These are phyloP conservation scores for Exserohilum turcica DNA, from an alignment of 2,329 filamentous ascomycete genomes.

Conservation along the genomic window DNA sequence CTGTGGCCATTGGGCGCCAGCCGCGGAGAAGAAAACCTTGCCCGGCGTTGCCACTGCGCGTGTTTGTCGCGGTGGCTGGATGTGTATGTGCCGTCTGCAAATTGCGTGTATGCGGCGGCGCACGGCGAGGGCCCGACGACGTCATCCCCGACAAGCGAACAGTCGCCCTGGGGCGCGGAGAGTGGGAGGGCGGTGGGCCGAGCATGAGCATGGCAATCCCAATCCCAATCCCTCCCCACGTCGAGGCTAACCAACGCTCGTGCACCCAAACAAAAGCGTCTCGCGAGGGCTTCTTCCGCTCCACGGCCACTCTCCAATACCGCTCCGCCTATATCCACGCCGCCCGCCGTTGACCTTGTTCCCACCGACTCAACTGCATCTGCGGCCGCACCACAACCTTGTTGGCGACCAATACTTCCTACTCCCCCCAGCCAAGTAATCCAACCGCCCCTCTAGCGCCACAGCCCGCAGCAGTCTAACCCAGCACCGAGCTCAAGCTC, in stretches of 20 bases:
- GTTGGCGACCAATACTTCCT: conserved; percentile 22
- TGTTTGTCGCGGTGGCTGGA: not conserved
- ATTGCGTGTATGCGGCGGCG: not conserved
- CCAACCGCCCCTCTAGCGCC: conserved; percentile 38
- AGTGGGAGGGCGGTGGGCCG: conserved; percentile 26
- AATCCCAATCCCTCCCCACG: conserved; percentile 28
- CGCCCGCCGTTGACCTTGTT: conserved; percentile 11
- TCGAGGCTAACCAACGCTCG: conserved; percentile 23
- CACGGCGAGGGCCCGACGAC: conserved; percentile 12
- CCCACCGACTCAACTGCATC: conserved; percentile 19
- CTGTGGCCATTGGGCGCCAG: conserved; percentile 6
- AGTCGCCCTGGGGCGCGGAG: conserved; percentile 6
- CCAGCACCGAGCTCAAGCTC: conserved; percentile 30
- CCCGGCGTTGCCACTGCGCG: not conserved
- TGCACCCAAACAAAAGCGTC: conserved; percentile 23
- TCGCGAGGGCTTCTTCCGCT: conserved; percentile 6
- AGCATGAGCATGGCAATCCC: no score
- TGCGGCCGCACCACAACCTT: conserved; percentile 14
- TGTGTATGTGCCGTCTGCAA: not conserved
- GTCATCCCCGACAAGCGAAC: conserved; percentile 20
- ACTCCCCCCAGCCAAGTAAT: conserved; percentile 20
- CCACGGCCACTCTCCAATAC: not conserved
- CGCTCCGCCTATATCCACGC: not conserved
- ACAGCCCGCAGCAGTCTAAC: conserved; percentile 32
- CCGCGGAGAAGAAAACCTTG: conserved; percentile 1